Conservation (phyloP, 768 basidiomycete genomes). For the Russula sp. region DNA sequence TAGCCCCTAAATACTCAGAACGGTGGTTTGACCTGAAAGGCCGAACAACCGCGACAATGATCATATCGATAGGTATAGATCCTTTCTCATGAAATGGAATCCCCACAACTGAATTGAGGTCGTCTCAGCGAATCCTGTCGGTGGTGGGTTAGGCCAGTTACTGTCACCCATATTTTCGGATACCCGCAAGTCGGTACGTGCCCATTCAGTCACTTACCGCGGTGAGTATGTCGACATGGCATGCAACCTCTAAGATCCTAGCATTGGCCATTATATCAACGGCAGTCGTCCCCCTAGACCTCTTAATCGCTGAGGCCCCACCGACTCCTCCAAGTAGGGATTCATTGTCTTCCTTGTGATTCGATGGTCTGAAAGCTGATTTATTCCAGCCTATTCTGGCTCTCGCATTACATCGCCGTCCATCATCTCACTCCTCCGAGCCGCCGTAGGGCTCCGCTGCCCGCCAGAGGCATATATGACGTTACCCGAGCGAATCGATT, state of each 20-base stretch:
- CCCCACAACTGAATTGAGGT: not conserved
- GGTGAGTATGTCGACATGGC: not conserved
- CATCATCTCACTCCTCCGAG: conserved; percentile 51
- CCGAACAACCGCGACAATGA: conserved; percentile 75
- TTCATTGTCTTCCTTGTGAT: not conserved
- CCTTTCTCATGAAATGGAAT: not conserved
- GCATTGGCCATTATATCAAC: conserved; percentile 70
- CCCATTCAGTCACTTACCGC: not conserved
- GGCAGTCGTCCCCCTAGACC: conserved; percentile 52
- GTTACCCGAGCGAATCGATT: conserved; percentile 65
- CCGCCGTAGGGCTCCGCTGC: conserved; percentile 46
- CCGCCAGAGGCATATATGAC: conserved; percentile 56
- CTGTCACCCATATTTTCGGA: conserved; percentile 57
- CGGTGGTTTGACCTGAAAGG: conserved; percentile 76
- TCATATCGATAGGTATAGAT: conserved; percentile 44
- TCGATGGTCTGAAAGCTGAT: not conserved
- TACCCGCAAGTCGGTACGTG: conserved; percentile 53
- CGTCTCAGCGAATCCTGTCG: conserved; percentile 64
- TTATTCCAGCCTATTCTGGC: conserved; percentile 57
- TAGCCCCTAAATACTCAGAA: conserved; percentile 80
- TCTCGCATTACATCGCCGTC: conserved; percentile 53
- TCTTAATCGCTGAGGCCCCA: conserved; percentile 59
- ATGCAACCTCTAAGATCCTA: conserved; percentile 51
- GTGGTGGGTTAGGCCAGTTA: conserved; percentile 69
- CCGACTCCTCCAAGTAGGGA: conserved; percentile 75